Evolutionary conservation across 495 filamentous ascomycete genomes (phyloP), one percentile per base, ranked within the genome.

Genomic region (Aspergillus nidulans): DNA sequence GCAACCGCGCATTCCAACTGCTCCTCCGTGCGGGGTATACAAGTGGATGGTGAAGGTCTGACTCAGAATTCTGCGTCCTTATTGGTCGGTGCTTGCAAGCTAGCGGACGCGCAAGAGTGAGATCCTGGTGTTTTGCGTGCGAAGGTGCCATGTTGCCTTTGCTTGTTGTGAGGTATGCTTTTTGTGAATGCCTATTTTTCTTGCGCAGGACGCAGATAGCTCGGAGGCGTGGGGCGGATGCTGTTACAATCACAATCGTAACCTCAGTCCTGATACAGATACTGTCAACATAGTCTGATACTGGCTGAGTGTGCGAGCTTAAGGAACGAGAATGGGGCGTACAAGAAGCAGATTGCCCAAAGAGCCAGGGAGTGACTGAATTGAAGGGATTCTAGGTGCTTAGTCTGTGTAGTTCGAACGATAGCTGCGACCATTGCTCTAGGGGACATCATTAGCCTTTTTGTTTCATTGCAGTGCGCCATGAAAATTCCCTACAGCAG

Each of bases 361-460:
- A 53, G 18, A 9, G n/a, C 51, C 19, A 38, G 9, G 12, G 42
- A 28, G 24, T 60, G 25, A 30, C 51, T 53, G 12, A 53, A 53
- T 12, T 23, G 10, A 24, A 1, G 1, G 18, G 18, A 6, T 43
- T 39, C 41, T 46, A 16, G 3, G 3, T 25, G 10, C 34, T 41
- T 2, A 16, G 45, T 25, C 26, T 53, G 42, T 3, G 39, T 21
- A 15, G 51, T 19, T 12, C 39, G 38, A 10, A 53, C 28, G 26
- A 53, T 46, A 1, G 51, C 40, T 9, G 51, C 51, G 16, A 53
- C 19, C 51, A 53, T 53, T 26, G 51, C 51, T 0, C 51, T 53
- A 18, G n/a, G 9, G 13, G 19, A 18, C 13, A 0, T n/a, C 15
- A 13, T 49, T 15, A 49, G 45, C 21, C 10, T 28, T 25, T 13